These are phyloP conservation scores for Durusdinium trenchii DNA, from an alignment of 73 alveolate species.

Conservation along the genomic window DNA sequence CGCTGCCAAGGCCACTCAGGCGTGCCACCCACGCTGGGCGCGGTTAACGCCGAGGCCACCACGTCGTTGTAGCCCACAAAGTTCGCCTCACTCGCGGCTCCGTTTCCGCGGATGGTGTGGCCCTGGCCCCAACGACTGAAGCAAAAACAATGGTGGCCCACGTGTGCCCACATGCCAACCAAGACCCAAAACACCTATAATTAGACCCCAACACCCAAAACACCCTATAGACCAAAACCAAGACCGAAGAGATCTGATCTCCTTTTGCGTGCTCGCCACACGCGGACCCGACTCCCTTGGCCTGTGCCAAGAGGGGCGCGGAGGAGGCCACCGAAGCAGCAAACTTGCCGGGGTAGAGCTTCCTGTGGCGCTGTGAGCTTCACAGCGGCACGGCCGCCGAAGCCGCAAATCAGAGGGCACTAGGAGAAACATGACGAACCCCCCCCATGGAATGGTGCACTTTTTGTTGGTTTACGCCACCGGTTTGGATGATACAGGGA, in stretches of 20 bases:
- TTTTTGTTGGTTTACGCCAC: no score
- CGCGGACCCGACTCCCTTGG: no score
- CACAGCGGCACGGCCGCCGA: no score
- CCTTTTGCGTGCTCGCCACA: neutral
- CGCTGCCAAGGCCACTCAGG: no score
- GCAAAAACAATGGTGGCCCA: no score
- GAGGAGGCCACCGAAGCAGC: slow-evolving; percentile 76
- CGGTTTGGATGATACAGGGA: no score
- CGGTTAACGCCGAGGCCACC: slow-evolving; percentile 83
- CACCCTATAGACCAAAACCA: no score
- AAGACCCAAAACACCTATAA: neutral
- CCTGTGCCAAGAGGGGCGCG: slow-evolving; percentile 75
- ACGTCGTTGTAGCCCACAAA: slow-evolving; percentile 64
- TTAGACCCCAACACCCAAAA: neutral
- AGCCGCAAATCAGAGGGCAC: no score
- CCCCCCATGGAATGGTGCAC: no score
- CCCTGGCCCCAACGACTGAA: no score
- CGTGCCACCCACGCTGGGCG: slow-evolving; percentile 67
- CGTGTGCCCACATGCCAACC: neutral
- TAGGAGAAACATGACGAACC: no score
- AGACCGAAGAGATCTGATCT: neutral
- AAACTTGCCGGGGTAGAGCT: slow-evolving; percentile 40
- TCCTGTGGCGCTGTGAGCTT: no score
- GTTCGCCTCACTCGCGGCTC: slow-evolving; percentile 37
- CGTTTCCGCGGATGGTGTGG: neutral